phyloP scores from a whole-genome alignment of 495 filamentous ascomycete species.

The Astrothelium subdiscretum region DNA sequence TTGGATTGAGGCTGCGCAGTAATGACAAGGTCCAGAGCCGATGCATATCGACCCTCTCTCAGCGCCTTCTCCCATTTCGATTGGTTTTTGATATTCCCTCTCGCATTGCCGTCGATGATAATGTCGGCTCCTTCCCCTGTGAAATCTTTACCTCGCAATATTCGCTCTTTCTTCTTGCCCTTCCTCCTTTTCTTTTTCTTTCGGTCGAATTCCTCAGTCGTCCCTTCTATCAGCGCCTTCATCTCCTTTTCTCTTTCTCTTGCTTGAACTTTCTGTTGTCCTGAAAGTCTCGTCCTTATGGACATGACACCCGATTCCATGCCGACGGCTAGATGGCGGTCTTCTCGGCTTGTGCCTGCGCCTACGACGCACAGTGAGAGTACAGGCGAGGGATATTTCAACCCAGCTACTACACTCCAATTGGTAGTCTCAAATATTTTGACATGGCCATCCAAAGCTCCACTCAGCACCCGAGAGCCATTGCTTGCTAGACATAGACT shows the following conservation, averaged over 20 bases:
- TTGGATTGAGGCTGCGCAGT: constrained; percentile 23
- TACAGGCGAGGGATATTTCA: constrained; percentile 85
- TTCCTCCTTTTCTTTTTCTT: constrained; percentile 53
- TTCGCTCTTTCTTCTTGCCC: constrained; percentile 47
- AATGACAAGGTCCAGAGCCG: constrained; percentile 70
- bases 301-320: constrained; percentile 86
- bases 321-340: constrained; percentile 85
- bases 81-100: constrained; percentile 37
- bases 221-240: constrained; percentile 68
- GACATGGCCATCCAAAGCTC: constrained; percentile 85
- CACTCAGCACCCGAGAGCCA: constrained; percentile 67
- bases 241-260: constrained; percentile 75
- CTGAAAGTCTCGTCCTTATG: constrained; percentile 73
- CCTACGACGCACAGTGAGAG: constrained; percentile 67
- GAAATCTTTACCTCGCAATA: constrained; percentile 61
- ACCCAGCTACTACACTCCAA: constrained; percentile 87
- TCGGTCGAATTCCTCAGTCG: constrained; percentile 55
- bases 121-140: constrained; percentile 79
- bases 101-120: constrained; percentile 65
- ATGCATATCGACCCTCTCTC: constrained; percentile 61
- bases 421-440: constrained; percentile 86
- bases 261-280: constrained; percentile 67
- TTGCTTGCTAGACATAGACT: constrained; percentile 67
- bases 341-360: constrained; percentile 52
- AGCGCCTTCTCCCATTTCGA: constrained; percentile 76